phyloP scores from a whole-genome alignment of 2,329 filamentous ascomycete genomes.

The Colletotrichum graminicola region DNA sequence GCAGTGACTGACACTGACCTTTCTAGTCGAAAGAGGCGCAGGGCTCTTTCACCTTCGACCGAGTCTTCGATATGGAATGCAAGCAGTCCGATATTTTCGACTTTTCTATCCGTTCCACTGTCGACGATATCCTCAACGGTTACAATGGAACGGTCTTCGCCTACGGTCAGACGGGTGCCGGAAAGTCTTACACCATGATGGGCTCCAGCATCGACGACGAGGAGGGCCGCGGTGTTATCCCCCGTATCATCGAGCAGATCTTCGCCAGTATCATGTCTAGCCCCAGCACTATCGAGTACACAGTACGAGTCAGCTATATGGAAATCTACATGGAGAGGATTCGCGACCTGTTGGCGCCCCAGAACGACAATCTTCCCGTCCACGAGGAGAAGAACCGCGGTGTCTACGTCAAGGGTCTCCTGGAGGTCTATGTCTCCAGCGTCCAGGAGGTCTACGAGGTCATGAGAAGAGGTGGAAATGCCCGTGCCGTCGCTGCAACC shows the following conservation, averaged over 20 bases:
- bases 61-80: conserved; percentile 95
- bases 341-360: conserved; percentile 89
- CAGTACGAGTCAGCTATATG: conserved; percentile 99
- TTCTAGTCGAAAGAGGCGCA: conserved; percentile 82
- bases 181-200: conserved; percentile 99
- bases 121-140: conserved; percentile 97
- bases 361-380: conserved; percentile 96
- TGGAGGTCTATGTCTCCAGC: conserved; percentile 95
- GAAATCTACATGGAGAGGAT: conserved; percentile 99
- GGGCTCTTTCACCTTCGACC: conserved; percentile 95
- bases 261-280: conserved; percentile 95
- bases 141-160: conserved; percentile 99
- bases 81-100: conserved; percentile 95
- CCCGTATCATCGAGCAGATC: conserved; percentile 96
- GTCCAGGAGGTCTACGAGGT: conserved; percentile 97
- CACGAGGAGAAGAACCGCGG: conserved; percentile 97
- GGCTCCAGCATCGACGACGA: conserved; percentile 93
- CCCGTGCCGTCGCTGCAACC: conserved; percentile 92
- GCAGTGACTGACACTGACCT: conserved; percentile 17
- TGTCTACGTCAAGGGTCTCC: conserved; percentile 94
- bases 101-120: conserved; percentile 94
- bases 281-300: conserved; percentile 95
- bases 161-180: conserved; percentile 97
- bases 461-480: conserved; percentile 90
- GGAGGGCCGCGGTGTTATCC: conserved; percentile 91